phyloP scores from a whole-genome alignment of 768 basidiomycete species.

The Pseudohyphozyma bogoriensis region DNA sequence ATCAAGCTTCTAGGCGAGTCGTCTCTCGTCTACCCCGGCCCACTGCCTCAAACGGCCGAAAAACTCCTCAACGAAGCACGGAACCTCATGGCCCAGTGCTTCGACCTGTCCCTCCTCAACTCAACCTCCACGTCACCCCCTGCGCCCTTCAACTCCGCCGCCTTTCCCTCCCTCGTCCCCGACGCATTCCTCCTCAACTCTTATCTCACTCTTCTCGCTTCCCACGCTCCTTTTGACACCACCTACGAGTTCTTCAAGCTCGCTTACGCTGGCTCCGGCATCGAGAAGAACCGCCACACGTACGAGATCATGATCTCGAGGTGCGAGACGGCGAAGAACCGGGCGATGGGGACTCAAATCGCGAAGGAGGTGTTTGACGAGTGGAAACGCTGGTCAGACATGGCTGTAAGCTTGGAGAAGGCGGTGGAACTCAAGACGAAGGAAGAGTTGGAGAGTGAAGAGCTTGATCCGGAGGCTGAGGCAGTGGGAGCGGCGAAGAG shows the following conservation, averaged over 20 bases:
- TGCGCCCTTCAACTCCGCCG: not conserved
- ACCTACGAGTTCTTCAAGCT: constrained; percentile 47
- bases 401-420: not conserved
- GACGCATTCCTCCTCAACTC: constrained; percentile 62
- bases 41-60: constrained; percentile 18
- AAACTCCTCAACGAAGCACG: constrained; percentile 18
- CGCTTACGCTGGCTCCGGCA: constrained; percentile 44
- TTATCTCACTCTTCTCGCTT: constrained; percentile 67
- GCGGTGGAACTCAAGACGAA: not conserved
- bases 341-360: constrained; percentile 48
- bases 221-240: constrained; percentile 47
- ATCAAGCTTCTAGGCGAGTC: constrained; percentile 23
- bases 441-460: not conserved
- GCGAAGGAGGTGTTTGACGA: constrained; percentile 56
- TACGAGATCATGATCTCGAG: constrained; percentile 61
- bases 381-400: constrained; percentile 43
- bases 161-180: constrained; percentile 44
- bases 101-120: not conserved
- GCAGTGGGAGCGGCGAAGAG: constrained; percentile 5
- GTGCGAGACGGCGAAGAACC: constrained; percentile 45
- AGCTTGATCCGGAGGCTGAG: not conserved
- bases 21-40: constrained; percentile 23
- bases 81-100: constrained; percentile 20
- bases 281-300: constrained; percentile 48
- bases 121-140: not conserved